Conservation (phyloP, 306 rosid species). For the Dalbergia cultrata region DNA sequence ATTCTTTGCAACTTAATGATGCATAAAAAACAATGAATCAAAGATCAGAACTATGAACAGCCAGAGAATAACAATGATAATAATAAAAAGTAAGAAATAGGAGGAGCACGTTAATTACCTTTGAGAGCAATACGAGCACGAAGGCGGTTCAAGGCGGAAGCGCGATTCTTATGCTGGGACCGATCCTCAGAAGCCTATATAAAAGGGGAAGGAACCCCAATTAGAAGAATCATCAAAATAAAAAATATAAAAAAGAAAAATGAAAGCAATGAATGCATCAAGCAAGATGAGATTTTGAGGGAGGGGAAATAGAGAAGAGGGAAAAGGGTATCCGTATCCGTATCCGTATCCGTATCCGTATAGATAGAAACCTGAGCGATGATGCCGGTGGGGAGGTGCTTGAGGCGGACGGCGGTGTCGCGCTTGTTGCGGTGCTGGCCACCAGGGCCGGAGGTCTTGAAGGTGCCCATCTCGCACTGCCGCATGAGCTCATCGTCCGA, state of each 20-base stretch:
- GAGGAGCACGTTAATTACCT: constrained; percentile 45
- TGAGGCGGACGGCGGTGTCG: constrained; percentile 87
- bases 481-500: constrained; percentile 80
- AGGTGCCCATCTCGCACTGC: constrained; percentile 83
- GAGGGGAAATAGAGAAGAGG: too few species aligned
- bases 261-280: not conserved
- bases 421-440: constrained; percentile 98
- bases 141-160: constrained; percentile 81
- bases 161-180: constrained; percentile 92
- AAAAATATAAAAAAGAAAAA: not conserved
- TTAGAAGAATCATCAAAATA: not conserved
- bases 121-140: constrained; percentile 83
- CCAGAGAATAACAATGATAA: not conserved
- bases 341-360: too few species aligned
- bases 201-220: constrained; percentile 18
- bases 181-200: constrained; percentile 93
- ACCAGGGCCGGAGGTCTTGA: constrained; percentile 86
- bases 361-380: constrained; percentile 65
- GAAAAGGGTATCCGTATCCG: not conserved
- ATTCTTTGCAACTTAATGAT: not conserved
- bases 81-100: too few species aligned
- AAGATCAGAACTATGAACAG: not conserved
- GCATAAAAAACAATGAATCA: not conserved
- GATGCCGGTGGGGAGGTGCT: constrained; percentile 87
- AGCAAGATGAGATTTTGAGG: not conserved